Conservation (phyloP, 2,329 filamentous ascomycete genomes). For the Grosmannia penicillata region DNA sequence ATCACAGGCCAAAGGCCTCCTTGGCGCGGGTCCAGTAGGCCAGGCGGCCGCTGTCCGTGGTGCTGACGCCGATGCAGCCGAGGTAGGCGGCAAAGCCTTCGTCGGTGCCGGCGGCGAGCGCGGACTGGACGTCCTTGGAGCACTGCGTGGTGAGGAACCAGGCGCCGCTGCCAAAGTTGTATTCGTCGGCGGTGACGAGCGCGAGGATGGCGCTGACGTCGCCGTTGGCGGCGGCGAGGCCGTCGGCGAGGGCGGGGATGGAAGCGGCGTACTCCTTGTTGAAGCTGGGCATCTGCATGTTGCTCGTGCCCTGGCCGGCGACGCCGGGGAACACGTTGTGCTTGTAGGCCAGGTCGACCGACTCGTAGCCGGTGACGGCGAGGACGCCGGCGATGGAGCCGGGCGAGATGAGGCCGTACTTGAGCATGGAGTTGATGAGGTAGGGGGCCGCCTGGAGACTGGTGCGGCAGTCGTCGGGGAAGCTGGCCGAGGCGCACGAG, state of each 20-base stretch:
- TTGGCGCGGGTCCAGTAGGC: conserved; percentile 31
- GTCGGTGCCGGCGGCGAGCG: conserved; percentile 23
- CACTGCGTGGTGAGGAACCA: conserved; percentile 38
- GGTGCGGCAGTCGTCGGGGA: conserved; percentile 47
- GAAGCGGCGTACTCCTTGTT: conserved; percentile 32
- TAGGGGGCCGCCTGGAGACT: conserved; percentile 43
- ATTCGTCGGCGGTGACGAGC: conserved; percentile 30
- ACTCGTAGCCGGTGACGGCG: conserved; percentile 58
- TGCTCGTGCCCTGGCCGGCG: conserved; percentile 55
- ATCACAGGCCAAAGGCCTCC: conserved; percentile 26
- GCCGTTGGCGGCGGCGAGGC: conserved; percentile 14
- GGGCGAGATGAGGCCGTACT: conserved; percentile 37
- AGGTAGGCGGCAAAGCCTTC: conserved; percentile 30
- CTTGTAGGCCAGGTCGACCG: conserved; percentile 54
- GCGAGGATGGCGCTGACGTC: conserved; percentile 25
- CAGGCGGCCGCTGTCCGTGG: conserved; percentile 15
- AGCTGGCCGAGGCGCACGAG: conserved; percentile 32
- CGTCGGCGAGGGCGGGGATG: conserved; percentile 21
- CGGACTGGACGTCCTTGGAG: conserved; percentile 14
- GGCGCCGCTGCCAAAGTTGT: conserved; percentile 37
- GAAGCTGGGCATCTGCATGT: conserved; percentile 30
- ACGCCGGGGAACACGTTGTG: conserved; percentile 38
- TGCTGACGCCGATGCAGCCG: conserved; percentile 26
- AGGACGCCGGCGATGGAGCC: conserved; percentile 56
- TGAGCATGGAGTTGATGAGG: conserved; percentile 39